A percentile compares a stretch with the other conserved stretches of the same genome.
Evolutionary conservation across 2,329 filamentous ascomycete genomes (phyloP).

Genomic region (Tolypocladium nubicola): DNA sequence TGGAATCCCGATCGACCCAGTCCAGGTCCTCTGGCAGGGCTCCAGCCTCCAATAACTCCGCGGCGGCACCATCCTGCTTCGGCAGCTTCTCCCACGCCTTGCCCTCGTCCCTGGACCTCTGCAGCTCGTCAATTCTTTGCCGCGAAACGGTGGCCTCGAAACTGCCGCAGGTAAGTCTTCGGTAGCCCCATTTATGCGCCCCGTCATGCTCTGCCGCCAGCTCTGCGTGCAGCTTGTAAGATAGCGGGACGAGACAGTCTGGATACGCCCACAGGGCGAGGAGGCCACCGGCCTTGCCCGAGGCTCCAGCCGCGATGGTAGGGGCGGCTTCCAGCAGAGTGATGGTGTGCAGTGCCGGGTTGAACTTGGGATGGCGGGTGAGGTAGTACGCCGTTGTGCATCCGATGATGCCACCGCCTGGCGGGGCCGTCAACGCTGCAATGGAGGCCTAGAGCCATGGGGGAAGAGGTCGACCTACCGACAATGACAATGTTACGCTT

Average conservation of each 20-base stretch:
- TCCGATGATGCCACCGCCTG: slow-evolving; percentile 88
- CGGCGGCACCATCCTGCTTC: slow-evolving; percentile 43
- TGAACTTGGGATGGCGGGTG: slow-evolving; percentile 73
- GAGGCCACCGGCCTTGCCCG: slow-evolving; percentile 87
- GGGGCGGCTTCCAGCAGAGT: slow-evolving; percentile 79
- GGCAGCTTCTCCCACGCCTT: slow-evolving; percentile 52
- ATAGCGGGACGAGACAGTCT: slow-evolving; percentile 69
- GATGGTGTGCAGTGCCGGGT: slow-evolving; percentile 63
- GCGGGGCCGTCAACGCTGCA: not conserved
- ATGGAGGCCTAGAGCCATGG: not conserved
- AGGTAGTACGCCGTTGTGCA: slow-evolving; percentile 86
- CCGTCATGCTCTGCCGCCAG: slow-evolving; percentile 79
- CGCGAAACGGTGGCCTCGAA: slow-evolving; percentile 29
- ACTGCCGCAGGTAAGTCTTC: slow-evolving; percentile 63
- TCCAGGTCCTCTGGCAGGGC: slow-evolving; percentile 68
- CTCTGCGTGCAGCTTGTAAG: slow-evolving; percentile 72
- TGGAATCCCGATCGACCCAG: slow-evolving; percentile 63
- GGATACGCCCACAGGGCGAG: slow-evolving; percentile 91
- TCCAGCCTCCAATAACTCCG: slow-evolving; percentile 38
- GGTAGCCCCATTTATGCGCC: slow-evolving; percentile 74
- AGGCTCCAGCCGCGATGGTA: slow-evolving; percentile 79
- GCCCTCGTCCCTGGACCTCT: slow-evolving; percentile 12
- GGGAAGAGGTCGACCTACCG: slow-evolving; percentile 20
- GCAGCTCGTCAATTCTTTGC: slow-evolving; percentile 21
- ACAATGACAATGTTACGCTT: slow-evolving; percentile 40